Percentiles rank a stretch among this genome's conserved stretches.
These are phyloP conservation scores for Kingdonia uniflora DNA, from an alignment of 164 flowering plant genomes.

Conservation along the genomic window DNA sequence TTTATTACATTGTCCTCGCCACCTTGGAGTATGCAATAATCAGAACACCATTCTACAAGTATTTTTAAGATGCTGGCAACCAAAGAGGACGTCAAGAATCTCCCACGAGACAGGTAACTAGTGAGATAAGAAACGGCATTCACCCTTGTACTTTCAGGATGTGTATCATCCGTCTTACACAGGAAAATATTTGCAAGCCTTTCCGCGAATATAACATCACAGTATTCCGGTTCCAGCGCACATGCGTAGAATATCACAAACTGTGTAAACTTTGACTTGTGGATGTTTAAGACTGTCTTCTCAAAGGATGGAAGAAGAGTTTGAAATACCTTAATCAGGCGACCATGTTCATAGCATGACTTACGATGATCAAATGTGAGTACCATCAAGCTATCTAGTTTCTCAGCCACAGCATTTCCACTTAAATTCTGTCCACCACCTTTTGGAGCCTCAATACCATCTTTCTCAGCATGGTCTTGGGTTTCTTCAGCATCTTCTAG, in stretches of 20 bases:
- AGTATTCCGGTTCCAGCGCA: slow-evolving; percentile 73
- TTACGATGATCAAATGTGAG: slow-evolving; percentile 70
- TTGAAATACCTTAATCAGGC: slow-evolving; percentile 56
- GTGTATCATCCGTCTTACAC: too few species aligned
- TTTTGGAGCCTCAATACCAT: slow-evolving; percentile 29
- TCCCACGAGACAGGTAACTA: slow-evolving; percentile 82
- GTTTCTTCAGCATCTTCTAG: slow-evolving; percentile 52
- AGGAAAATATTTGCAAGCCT: slow-evolving; percentile 45
- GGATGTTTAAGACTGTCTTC: slow-evolving; percentile 47
- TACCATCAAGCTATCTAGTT: slow-evolving; percentile 64
- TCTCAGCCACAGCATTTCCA: slow-evolving; percentile 44
- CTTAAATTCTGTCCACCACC: slow-evolving; percentile 9
- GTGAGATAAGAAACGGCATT: slow-evolving; percentile 94
- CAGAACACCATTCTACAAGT: slow-evolving; percentile 65
- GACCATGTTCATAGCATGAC: slow-evolving; percentile 43
- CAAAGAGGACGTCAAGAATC: slow-evolving; percentile 44
- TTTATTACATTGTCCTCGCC: slow-evolving; percentile 23
- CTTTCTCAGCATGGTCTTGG: slow-evolving; percentile 19
- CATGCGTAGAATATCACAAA: slow-evolving; percentile 91
- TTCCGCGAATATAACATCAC: slow-evolving; percentile 53
- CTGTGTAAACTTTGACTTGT: slow-evolving; percentile 94
- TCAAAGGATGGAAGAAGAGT: slow-evolving; percentile 64
- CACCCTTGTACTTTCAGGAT: slow-evolving; percentile 39
- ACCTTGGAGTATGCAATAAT: slow-evolving; percentile 33
- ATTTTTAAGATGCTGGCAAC: slow-evolving; percentile 46